A percentile compares a stretch with the other conserved stretches of the same genome.
Evolutionary conservation across 2,329 filamentous ascomycete species (phyloP).

Genomic region (Trichoderma sp.): DNA sequence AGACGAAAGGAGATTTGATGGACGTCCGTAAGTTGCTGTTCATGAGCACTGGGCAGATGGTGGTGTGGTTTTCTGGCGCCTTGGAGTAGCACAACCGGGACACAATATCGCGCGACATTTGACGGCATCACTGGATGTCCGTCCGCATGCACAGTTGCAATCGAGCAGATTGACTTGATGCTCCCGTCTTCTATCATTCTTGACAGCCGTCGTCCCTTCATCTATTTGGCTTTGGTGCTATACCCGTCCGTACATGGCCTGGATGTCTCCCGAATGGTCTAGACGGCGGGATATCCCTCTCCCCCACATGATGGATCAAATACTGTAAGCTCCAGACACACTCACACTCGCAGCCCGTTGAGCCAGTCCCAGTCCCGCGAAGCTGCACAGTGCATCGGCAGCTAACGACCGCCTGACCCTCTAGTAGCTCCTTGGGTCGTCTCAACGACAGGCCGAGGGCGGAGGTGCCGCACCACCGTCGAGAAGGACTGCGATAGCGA

Average conservation of each 20-base stretch:
- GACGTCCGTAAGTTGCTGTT: neutral
- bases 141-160: neutral
- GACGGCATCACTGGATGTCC: neutral
- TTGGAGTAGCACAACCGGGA: neutral
- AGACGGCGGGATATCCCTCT: neutral
- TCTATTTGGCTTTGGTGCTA: neutral
- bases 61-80: conserved; percentile 2
- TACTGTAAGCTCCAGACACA: neutral
- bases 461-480: conserved; percentile 16
- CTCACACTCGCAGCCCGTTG: neutral
- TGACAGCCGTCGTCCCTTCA: neutral
- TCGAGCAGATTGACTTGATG: neutral
- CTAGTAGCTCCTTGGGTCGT: conserved; percentile 6
- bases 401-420: conserved; percentile 19
- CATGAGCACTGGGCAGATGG: conserved; percentile 9
- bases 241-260: neutral
- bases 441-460: conserved; percentile 4
- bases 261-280: conserved; percentile 9
- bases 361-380: conserved; percentile 5
- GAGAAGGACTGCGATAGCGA: neutral
- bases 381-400: conserved; percentile 21
- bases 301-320: neutral
- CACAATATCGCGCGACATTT: conserved; percentile 9
- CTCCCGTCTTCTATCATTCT: neutral
- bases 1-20: neutral